Conservation (phyloP, 305 asterid species). For the Solanum hybrid region DNA sequence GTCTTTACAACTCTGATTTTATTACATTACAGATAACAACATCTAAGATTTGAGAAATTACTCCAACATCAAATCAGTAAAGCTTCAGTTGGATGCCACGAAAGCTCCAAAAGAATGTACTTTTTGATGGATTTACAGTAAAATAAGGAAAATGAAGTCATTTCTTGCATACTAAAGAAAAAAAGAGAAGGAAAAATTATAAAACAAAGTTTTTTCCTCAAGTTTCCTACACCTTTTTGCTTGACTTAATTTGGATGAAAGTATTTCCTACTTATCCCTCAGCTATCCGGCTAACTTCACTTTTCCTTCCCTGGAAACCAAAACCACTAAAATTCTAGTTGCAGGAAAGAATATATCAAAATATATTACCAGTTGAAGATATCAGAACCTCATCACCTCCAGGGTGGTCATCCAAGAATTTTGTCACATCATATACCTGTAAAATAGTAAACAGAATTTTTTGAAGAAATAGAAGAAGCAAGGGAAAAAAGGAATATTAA, state of each 20-base stretch:
- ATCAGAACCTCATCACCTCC: conserved; percentile 91
- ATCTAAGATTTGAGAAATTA: not conserved
- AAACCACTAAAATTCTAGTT: not conserved
- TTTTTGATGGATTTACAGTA: not conserved
- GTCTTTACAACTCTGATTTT: not conserved
- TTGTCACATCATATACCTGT: conserved; percentile 81
- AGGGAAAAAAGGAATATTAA: not conserved
- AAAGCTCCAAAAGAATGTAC: not conserved
- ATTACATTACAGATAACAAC: not conserved
- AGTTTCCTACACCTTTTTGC: not conserved
- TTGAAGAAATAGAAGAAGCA: not conserved
- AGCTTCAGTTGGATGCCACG: not conserved
- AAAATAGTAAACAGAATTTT: not conserved
- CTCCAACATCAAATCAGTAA: not conserved
- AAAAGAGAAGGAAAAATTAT: not conserved
- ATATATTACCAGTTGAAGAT: conserved; percentile 56
- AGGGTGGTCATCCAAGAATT: conserved; percentile 88
- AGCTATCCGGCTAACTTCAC: not conserved
- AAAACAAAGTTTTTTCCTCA: not conserved
- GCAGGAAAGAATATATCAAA: not conserved
- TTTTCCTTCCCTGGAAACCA: not conserved
- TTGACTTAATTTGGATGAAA: not conserved
- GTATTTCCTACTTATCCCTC: not conserved
- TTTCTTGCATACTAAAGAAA: not conserved
- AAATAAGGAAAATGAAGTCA: not conserved